Percentiles rank a stretch among this genome's conserved stretches.
Evolutionary conservation across 2,329 filamentous ascomycete genomes (phyloP).

Genomic region (Rugonectria rugulosa): DNA sequence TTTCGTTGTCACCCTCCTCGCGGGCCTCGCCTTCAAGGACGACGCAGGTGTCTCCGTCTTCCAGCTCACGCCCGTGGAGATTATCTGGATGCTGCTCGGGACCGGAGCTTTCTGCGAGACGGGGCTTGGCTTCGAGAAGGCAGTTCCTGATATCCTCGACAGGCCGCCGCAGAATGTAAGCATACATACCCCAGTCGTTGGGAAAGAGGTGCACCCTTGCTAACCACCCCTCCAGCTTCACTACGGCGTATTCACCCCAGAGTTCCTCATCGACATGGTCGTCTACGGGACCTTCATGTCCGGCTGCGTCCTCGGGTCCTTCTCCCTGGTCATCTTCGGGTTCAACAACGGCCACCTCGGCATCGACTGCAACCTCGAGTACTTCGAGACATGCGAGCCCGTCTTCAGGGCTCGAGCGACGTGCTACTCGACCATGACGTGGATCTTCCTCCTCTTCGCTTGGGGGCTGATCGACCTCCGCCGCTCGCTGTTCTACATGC

Average conservation of each 20-base stretch:
- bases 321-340: slow-evolving; percentile 62
- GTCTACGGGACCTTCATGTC: slow-evolving; percentile 72
- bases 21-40: slow-evolving; percentile 76
- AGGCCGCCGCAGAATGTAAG: slow-evolving; percentile 59
- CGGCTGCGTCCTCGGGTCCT: slow-evolving; percentile 63
- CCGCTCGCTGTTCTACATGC: slow-evolving; percentile 69
- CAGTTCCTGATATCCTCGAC: slow-evolving; percentile 70
- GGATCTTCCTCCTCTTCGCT: slow-evolving; percentile 73
- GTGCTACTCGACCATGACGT: slow-evolving; percentile 71
- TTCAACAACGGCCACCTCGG: slow-evolving; percentile 60
- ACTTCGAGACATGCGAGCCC: slow-evolving; percentile 58
- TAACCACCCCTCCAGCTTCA: slow-evolving; percentile 36
- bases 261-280: slow-evolving; percentile 69
- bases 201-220: background rate
- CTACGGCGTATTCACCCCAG: slow-evolving; percentile 67
- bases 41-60: slow-evolving; percentile 70
- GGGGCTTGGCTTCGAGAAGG: slow-evolving; percentile 74
- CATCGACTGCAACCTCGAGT: slow-evolving; percentile 62
- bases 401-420: slow-evolving; percentile 72
- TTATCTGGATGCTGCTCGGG: slow-evolving; percentile 79
- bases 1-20: slow-evolving; percentile 70
- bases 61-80: slow-evolving; percentile 73
- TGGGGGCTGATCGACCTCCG: slow-evolving; percentile 74
- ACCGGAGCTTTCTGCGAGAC: slow-evolving; percentile 75
- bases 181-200: background rate